Evolutionary conservation across 2,329 filamentous ascomycete genomes (phyloP).

Genomic region (Fusarium napiforme): DNA sequence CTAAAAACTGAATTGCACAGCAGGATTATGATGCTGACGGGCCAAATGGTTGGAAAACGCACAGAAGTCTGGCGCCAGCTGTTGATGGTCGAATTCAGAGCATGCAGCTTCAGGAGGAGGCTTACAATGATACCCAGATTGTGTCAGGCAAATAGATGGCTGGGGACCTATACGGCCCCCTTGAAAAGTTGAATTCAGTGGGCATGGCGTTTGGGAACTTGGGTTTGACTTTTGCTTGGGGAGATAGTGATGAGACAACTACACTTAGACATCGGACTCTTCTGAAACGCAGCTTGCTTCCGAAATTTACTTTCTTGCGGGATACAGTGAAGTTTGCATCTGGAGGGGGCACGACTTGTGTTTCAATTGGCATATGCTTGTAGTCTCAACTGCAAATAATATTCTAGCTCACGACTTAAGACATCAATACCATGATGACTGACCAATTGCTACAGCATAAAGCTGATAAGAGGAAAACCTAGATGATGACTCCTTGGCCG

Average conservation of each 20-base stretch:
- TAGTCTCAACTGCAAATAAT: too few relatives aligned
- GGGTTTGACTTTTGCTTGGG: background rate
- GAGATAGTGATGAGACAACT: background rate
- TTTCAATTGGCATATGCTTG: background rate
- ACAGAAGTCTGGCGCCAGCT: background rate
- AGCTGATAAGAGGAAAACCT: too few relatives aligned
- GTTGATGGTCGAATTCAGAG: background rate
- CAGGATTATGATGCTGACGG: background rate
- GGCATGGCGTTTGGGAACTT: conserved; percentile 29
- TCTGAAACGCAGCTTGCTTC: background rate
- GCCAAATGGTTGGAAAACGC: background rate
- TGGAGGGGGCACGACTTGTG: background rate
- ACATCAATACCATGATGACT: too few relatives aligned
- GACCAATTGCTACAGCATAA: too few relatives aligned
- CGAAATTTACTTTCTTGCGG: background rate
- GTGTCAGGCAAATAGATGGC: background rate
- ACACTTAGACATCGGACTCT: background rate
- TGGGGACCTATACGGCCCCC: background rate
- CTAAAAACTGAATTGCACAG: conserved; percentile 35
- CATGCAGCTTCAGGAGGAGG: background rate
- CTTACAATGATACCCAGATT: conserved; percentile 22
- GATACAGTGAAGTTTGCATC: background rate
- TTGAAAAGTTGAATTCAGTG: conserved; percentile 15
- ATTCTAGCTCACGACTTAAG: too few relatives aligned
- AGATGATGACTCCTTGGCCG: too few relatives aligned